Conservation (phyloP, 2,329 filamentous ascomycete species). For the Pyrenophora tritici-repentis region DNA sequence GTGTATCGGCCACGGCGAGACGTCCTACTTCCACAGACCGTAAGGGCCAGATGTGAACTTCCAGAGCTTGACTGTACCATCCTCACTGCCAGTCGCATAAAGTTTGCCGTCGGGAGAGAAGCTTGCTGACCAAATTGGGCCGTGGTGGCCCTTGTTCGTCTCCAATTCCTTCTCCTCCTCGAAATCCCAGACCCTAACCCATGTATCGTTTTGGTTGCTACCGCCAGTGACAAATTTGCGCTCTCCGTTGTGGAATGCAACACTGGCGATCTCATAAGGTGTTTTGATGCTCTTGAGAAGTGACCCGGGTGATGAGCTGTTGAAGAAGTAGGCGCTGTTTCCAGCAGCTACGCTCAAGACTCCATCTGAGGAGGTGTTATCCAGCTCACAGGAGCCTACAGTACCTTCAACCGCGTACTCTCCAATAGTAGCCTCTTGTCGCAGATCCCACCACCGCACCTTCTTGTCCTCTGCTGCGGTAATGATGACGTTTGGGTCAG, state of each 20-base stretch:
- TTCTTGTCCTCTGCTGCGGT: conserved; percentile 91
- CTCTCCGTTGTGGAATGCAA: conserved; percentile 80
- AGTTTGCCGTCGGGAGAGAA: conserved; percentile 96
- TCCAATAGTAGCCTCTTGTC: conserved; percentile 73
- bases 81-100: conserved; percentile 94
- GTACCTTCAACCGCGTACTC: conserved; percentile 80
- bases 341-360: conserved; percentile 92
- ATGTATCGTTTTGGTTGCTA: conserved; percentile 77
- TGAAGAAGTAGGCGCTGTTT: conserved; percentile 91
- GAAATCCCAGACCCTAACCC: conserved; percentile 93
- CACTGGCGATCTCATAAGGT: conserved; percentile 85
- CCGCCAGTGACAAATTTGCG: conserved; percentile 88
- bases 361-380: conserved; percentile 66
- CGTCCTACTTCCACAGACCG: conserved; percentile 64
- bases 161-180: conserved; percentile 84
- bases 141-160: conserved; percentile 94
- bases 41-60: conserved; percentile 69
- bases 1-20: neutral
- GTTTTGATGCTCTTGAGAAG: conserved; percentile 80
- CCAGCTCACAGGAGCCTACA: conserved; percentile 89
- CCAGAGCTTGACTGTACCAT: conserved; percentile 95
- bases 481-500: conserved; percentile 83
- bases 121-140: conserved; percentile 92
- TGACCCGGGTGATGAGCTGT: conserved; percentile 69
- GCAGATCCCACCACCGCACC: conserved; percentile 92